Percentiles rank a stretch among this genome's conserved stretches.
phyloP scores from a whole-genome alignment of 495 filamentous ascomycete species.

The Penicillium herquei region DNA sequence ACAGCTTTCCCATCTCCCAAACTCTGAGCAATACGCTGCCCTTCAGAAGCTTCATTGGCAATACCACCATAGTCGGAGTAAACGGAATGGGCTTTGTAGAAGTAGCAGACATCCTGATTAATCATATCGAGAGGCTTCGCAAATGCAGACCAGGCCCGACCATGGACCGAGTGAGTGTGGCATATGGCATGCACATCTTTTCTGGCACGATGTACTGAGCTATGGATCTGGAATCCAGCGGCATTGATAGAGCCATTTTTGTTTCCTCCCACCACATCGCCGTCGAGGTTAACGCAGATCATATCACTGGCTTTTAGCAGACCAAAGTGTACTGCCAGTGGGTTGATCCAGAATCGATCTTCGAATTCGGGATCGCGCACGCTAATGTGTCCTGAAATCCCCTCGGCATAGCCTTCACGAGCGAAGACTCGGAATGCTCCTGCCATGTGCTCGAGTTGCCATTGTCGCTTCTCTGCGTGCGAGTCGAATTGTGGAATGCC shows the following conservation, averaged over 20 bases:
- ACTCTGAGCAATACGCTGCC: conserved; percentile 48
- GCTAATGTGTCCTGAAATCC: conserved; percentile 63
- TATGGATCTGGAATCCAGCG: conserved; percentile 59
- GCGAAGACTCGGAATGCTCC: conserved; percentile 57
- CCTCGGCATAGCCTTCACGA: conserved; percentile 59
- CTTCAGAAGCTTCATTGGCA: conserved; percentile 54
- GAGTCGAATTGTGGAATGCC: conserved; percentile 47
- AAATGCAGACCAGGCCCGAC: conserved; percentile 24
- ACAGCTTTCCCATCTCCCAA: conserved; percentile 52
- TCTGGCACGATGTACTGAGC: conserved; percentile 24
- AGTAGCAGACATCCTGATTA: conserved; percentile 48
- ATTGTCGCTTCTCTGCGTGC: conserved; percentile 35
- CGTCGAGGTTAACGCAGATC: conserved; percentile 24
- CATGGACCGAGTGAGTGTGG: conserved; percentile 36
- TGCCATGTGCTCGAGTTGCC: conserved; percentile 51
- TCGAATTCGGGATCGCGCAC: conserved; percentile 57
- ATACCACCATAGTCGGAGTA: conserved; percentile 47
- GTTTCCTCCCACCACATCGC: conserved; percentile 40
- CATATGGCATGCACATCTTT: conserved; percentile 35
- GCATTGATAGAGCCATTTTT: conserved; percentile 46
- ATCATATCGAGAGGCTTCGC: conserved; percentile 31
- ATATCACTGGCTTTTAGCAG: conserved; percentile 28
- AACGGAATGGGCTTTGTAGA: conserved; percentile 41
- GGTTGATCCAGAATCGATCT: conserved; percentile 6
- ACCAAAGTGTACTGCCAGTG: conserved; percentile 38